Percentiles rank a stretch among this genome's conserved stretches.
These are phyloP conservation scores for Grosmannia penicillata DNA, from an alignment of 2,329 filamentous ascomycete genomes.

Conservation along the genomic window DNA sequence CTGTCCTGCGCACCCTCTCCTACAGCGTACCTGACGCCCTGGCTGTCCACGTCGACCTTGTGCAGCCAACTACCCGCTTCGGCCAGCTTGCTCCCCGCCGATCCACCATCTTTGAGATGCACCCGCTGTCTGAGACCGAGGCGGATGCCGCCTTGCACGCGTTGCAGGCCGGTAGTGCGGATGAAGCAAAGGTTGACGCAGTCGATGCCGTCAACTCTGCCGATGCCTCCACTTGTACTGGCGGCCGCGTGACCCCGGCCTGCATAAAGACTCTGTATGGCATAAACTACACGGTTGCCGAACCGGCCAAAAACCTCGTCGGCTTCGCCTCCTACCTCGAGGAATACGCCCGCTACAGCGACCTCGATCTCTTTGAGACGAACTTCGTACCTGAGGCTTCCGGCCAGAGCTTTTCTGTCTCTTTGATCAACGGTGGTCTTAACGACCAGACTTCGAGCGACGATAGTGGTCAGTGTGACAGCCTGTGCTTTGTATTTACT, in stretches of 20 bases:
- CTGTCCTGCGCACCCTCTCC: slow-evolving; percentile 33
- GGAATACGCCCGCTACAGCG: slow-evolving; percentile 30
- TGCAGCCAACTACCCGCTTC: slow-evolving; percentile 52
- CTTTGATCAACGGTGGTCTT: slow-evolving; percentile 39
- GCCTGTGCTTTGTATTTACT: neutral
- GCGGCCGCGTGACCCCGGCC: slow-evolving; percentile 29
- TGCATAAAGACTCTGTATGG: slow-evolving; percentile 35
- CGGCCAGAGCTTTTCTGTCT: slow-evolving; percentile 38
- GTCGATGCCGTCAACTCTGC: slow-evolving; percentile 8
- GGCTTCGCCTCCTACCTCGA: slow-evolving; percentile 28
- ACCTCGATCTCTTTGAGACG: slow-evolving; percentile 34
- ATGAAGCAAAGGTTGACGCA: slow-evolving; percentile 8
- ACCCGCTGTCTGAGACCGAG: slow-evolving; percentile 12
- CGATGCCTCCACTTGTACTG: slow-evolving; percentile 20
- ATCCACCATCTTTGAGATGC: slow-evolving; percentile 22
- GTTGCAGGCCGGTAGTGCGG: slow-evolving; percentile 1
- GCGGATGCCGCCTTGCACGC: neutral
- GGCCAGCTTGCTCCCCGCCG: slow-evolving; percentile 30
- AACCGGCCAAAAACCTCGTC: slow-evolving; percentile 17
- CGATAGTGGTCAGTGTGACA: slow-evolving; percentile 14
- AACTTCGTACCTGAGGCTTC: slow-evolving; percentile 35
- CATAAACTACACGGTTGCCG: slow-evolving; percentile 21
- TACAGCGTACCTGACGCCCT: slow-evolving; percentile 48
- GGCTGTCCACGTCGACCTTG: slow-evolving; percentile 39
- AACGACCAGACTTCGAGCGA: slow-evolving; percentile 28